Percentiles rank a stretch among this genome's conserved stretches.
Evolutionary conservation across 805 yeast genomes (phyloP).

Genomic region (Trichomonascus vanleenenianus): DNA sequence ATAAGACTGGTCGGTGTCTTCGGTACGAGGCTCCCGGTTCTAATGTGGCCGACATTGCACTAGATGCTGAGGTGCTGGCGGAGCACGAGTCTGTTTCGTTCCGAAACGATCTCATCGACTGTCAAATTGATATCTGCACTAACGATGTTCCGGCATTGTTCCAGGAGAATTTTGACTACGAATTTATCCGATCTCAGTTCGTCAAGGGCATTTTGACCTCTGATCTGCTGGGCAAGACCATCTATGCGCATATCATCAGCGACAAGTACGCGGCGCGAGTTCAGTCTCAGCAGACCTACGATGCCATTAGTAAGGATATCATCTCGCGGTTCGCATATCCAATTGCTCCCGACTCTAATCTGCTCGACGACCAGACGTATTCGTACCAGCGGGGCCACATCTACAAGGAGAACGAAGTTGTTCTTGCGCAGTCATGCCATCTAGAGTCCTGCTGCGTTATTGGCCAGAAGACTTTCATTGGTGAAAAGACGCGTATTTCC

Average conservation of each 20-base stretch:
- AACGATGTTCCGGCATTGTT: constrained; percentile 92
- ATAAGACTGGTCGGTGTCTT: constrained; percentile 64
- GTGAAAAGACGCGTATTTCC: constrained; percentile 59
- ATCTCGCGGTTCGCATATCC: constrained; percentile 92
- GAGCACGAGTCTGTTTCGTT: constrained; percentile 54
- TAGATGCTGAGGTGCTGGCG: constrained; percentile 80
- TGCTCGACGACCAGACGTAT: constrained; percentile 63
- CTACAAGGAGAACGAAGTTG: constrained; percentile 83
- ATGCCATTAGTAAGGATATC: constrained; percentile 82
- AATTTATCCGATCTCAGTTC: constrained; percentile 75
- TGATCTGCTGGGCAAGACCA: constrained; percentile 82
- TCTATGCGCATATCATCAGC: constrained; percentile 77
- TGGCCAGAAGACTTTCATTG: constrained; percentile 69
- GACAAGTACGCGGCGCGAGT: constrained; percentile 88
- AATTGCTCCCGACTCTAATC: constrained; percentile 76
- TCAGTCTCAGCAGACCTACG: constrained; percentile 91
- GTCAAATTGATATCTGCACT: constrained; percentile 92
- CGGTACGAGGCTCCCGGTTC: constrained; percentile 74
- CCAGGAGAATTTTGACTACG: constrained; percentile 95
- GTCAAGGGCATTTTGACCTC: constrained; percentile 85
- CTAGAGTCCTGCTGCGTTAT: constrained; percentile 75
- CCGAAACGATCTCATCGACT: constrained; percentile 90
- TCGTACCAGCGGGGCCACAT: constrained; percentile 77
- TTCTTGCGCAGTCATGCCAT: constrained; percentile 86
- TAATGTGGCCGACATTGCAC: constrained; percentile 42